A percentile compares a stretch with the other conserved stretches of the same genome.
phyloP scores from a whole-genome alignment of 371 early-diverging fungal genomes.

The Rhizopus stolonifer region DNA sequence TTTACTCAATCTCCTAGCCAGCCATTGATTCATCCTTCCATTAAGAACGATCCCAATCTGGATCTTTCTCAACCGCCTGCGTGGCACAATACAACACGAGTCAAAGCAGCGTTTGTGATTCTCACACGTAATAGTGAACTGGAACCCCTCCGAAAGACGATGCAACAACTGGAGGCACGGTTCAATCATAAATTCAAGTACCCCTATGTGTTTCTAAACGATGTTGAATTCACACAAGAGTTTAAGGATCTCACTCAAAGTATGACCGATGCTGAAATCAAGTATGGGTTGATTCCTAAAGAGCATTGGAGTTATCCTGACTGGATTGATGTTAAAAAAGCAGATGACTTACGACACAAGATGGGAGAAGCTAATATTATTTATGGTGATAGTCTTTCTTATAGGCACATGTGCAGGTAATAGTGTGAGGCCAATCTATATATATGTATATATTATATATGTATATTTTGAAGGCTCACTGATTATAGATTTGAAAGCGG shows the following conservation, averaged over 20 bases:
- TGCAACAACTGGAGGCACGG: conserved; percentile 76
- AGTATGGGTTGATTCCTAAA: conserved; percentile 58
- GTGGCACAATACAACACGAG: conserved; percentile 39
- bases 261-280: conserved; percentile 52
- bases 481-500: conserved; percentile 77
- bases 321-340: conserved; percentile 76
- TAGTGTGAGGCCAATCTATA: too few species aligned
- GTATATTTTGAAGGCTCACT: too few species aligned
- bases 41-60: conserved; percentile 25
- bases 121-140: conserved; percentile 76
- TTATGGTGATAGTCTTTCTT: conserved; percentile 82
- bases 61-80: conserved; percentile 16
- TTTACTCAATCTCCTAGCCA: neutral
- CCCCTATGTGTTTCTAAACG: conserved; percentile 86
- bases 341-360: conserved; percentile 50
- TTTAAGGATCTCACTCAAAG: conserved; percentile 64
- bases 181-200: conserved; percentile 84
- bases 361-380: conserved; percentile 71
- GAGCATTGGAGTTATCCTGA: conserved; percentile 83
- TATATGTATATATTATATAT: too few species aligned
- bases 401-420: conserved; percentile 92
- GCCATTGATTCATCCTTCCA: neutral
- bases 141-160: conserved; percentile 59
- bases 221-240: conserved; percentile 75
- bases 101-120: conserved; percentile 69